phyloP scores from a whole-genome alignment of 2,329 filamentous ascomycete genomes.

The Colletotrichum sp. region DNA sequence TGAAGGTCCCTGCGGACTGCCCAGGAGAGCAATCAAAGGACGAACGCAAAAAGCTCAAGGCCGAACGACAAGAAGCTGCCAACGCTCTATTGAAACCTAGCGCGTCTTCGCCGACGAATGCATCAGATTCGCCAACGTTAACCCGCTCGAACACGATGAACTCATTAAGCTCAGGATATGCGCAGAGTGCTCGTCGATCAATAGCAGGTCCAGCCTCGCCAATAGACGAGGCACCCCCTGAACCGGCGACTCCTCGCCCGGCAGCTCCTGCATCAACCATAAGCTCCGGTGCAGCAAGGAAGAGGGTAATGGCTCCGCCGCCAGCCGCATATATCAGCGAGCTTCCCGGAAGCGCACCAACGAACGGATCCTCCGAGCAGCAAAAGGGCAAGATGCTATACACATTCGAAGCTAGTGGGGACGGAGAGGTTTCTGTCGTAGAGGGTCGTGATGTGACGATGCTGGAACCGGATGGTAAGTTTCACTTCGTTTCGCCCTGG shows the following conservation, averaged over 20 bases:
- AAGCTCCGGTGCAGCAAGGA: constrained; percentile 45
- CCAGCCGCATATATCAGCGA: constrained; percentile 80
- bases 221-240: constrained; percentile 48
- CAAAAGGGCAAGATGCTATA: constrained; percentile 90
- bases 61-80: constrained; percentile 80
- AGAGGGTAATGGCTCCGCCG: constrained; percentile 85
- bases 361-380: constrained; percentile 52
- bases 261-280: constrained; percentile 15
- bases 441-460: constrained; percentile 82
- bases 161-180: constrained; percentile 87
- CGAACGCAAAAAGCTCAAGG: constrained; percentile 92
- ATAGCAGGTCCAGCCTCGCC: constrained; percentile 63
- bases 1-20: constrained; percentile 97
- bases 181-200: constrained; percentile 78
- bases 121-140: constrained; percentile 68
- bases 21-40: constrained; percentile 94
- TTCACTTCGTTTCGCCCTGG: neutral
- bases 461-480: constrained; percentile 86
- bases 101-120: constrained; percentile 45
- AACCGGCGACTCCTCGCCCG: constrained; percentile 37
- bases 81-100: constrained; percentile 61
- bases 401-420: constrained; percentile 77
- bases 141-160: constrained; percentile 88
- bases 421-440: constrained; percentile 80
- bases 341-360: constrained; percentile 57